Evolutionary conservation across 2,329 filamentous ascomycete genomes (phyloP), one percentile per base, ranked within the genome.

Genomic region (Fusarium irregulare): DNA sequence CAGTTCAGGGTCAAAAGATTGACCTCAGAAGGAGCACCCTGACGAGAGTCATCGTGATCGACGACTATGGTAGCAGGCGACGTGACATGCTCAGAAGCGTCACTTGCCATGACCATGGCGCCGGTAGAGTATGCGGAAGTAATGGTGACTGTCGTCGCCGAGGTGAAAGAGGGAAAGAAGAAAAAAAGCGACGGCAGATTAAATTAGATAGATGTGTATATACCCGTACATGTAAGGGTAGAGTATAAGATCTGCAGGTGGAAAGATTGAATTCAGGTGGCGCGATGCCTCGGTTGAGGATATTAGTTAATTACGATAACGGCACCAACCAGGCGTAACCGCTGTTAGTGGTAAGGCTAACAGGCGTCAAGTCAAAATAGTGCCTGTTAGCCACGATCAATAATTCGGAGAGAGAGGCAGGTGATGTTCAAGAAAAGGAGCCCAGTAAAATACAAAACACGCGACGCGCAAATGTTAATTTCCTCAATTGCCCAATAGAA

Each of bases 1-100:
- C 94, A 98, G 82, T 99, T 99, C 79, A 97, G 88, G 7, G 93
- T 96, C 71, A 98, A 83, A 73, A 98, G 86, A 76, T 92, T 91
- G 77, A 98, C 87, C 61, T 90, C 86, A 32, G 82, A 82, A 20
- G 86, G 88, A 71, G 76, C 78, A n/a, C 54, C 44, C 9, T 75
- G 69, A 37, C 34, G 34, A 57, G 76, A 73, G 68, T 77, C 78
- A 44, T 69, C 50, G 34, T 71, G 64, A 42, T 61, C 27, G 54
- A 58, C 48, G 50, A 45, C 54, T 49, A 68, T 66, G 20, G 67
- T 71, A 54, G 66, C 69, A 53, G 70, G 65, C 42, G 68, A 69
- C 25, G 68, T 70, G 60, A 71, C 56, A 59, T 71, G 62, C 45
- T 65, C 64, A 48, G 60, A 51, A 27, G 62, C 51, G 44, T 71